Base-by-base conservation (phyloP, 2,329 filamentous ascomycete species). In the Diaporthe caulivora region DNA sequence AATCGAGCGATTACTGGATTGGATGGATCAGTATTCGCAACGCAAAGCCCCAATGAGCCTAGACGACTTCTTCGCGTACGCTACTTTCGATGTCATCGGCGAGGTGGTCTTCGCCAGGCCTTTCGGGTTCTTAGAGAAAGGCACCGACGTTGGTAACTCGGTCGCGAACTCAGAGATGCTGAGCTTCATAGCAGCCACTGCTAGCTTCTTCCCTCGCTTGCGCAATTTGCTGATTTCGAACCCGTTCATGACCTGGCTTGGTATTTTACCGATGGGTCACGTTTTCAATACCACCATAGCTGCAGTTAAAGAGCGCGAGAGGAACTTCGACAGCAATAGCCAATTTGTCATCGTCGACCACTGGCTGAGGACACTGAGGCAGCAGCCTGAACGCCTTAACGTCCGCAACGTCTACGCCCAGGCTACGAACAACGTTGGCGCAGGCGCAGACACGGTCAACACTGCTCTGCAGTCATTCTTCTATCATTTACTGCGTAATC, bases 61-160 rank as follows among this genome's bases (percentile, higher is more conserved):
- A 0, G 75, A 76, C 29, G 58, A 75, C 9, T 78, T 77, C 72
- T 77, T 79, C 42, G 76, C 76, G 15, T 79, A 74, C 40, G 77
- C 77, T 21, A 78, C 80, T 10, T 82, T 80, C 57, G 81, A 82
- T 72, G 75, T 82, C 34, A 74, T 81, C 26, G 81, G 80, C 10
- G 80, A 82, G 53, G 74, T 82, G 54, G 77, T 80, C 40, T 82
- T 81, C 71, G 78, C 78, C 10, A 77, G 76, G 64, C 71, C 75
- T 5, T 80, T 82, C 54, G 79, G 79, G 15, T 81, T 80, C 74
- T 58, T 81, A 24, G 18, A 42, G n/a, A 37, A 77, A 26, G 80
- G 77, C 1, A 71, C 51, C 26, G 81, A 82, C 72, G 76, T 83
- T 15, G 78, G 75, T 55, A 77, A 76, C n/a, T 65, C 62, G 1